Percentiles rank a stretch among this genome's conserved stretches.
phyloP scores from a whole-genome alignment of 1,284 basidiomycete genomes.

The Naganishia sp. region DNA sequence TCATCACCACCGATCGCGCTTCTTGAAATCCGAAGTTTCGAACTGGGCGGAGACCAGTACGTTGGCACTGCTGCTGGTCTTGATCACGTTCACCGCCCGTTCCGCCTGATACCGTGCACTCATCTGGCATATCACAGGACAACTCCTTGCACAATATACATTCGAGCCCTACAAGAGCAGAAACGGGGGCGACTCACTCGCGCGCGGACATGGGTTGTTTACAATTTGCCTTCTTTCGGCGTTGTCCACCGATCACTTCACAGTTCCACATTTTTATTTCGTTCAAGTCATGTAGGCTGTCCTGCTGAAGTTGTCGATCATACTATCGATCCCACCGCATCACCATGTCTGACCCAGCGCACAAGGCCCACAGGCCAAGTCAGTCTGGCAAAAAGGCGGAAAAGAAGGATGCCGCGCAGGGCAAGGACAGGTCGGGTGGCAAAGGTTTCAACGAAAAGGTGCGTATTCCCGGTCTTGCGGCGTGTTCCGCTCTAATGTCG shows the following conservation, averaged over 20 bases:
- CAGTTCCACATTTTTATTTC: constrained; percentile 10
- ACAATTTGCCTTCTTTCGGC: constrained; percentile 14
- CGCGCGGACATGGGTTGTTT: constrained; percentile 14
- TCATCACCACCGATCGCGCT: too few species aligned
- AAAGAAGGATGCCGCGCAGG: constrained; percentile 69
- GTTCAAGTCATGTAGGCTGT: background rate
- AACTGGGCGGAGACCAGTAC: too few species aligned
- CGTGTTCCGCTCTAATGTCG: background rate
- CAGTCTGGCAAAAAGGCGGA: constrained; percentile 72
- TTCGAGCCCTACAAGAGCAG: too few species aligned
- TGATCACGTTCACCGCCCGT: too few species aligned
- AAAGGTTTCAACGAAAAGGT: constrained; percentile 91
- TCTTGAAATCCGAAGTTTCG: too few species aligned
- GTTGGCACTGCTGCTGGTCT: too few species aligned
- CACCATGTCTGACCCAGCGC: constrained; percentile 49
- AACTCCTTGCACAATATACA: too few species aligned
- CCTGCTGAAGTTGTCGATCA: background rate
- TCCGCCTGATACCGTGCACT: too few species aligned
- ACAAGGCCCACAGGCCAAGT: constrained; percentile 74
- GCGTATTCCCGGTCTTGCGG: constrained; percentile 35
- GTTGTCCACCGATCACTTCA: constrained; percentile 13
- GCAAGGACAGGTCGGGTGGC: constrained; percentile 60
- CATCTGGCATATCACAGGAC: too few species aligned
- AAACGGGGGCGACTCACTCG: background rate
- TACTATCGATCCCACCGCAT: background rate